Conservation (phyloP, 1,284 basidiomycete genomes). For the Pholiota adiposa region DNA sequence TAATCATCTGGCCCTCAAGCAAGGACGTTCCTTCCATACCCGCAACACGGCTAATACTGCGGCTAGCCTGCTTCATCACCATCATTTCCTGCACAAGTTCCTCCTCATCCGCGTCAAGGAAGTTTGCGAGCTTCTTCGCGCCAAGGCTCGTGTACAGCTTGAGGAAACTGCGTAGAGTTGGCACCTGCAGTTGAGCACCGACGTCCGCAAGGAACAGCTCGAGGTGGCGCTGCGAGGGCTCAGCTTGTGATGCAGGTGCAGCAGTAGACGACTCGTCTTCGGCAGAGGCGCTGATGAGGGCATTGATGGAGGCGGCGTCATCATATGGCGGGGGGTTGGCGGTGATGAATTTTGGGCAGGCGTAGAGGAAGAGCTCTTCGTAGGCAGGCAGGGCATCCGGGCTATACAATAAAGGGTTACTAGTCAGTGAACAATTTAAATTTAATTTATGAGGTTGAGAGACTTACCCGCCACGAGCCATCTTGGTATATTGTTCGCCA, state of each 20-base stretch:
- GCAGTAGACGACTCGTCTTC: constrained; percentile 32
- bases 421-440: neutral
- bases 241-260: constrained; percentile 39
- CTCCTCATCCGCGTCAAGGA: constrained; percentile 91
- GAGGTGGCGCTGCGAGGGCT: constrained; percentile 87
- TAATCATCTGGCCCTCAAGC: constrained; percentile 86
- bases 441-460: neutral
- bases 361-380: constrained; percentile 93
- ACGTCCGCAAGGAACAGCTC: constrained; percentile 84
- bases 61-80: constrained; percentile 91
- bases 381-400: constrained; percentile 84
- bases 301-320: constrained; percentile 69
- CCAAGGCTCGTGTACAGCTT: constrained; percentile 96
- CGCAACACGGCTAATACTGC: constrained; percentile 66
- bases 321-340: constrained; percentile 95
- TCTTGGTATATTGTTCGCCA: constrained; percentile 88
- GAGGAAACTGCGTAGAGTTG: constrained; percentile 89
- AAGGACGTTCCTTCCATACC: constrained; percentile 60
- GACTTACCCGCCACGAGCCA: constrained; percentile 75
- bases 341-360: constrained; percentile 96
- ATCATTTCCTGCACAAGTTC: constrained; percentile 96
- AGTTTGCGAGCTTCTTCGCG: constrained; percentile 89
- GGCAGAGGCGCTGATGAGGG: constrained; percentile 35
- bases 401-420: constrained; percentile 33
- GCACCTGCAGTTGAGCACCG: constrained; percentile 75